Base-by-base conservation (phyloP, 2,329 filamentous ascomycete genomes). In the Claviceps capensis region DNA sequence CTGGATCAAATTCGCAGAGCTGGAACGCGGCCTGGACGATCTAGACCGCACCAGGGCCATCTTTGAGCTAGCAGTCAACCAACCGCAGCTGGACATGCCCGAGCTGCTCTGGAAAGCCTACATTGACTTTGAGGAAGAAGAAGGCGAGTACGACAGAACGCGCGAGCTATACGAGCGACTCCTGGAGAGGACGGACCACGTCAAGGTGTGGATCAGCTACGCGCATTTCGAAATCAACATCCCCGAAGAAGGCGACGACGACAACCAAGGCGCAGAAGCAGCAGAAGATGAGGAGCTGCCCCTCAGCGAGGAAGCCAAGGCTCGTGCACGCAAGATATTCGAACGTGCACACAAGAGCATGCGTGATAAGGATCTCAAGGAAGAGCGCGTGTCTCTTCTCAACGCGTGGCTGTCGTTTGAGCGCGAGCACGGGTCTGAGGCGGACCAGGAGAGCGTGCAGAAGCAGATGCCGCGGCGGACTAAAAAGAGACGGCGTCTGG, bases 171-270 rank as follows among this genome's bases (percentile, higher is more conserved):
- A 97, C 70, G 91, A 97, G 72, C 81, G 91, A 7, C 77, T 98
- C 13, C 77, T 98, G 44, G 76, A 88, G 62, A 96, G 94, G 81
- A 95, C 93, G n/a, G 85, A 93, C 63, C 93, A 98, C 64, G 89
- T 96, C 74, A 98, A 97, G 75, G 93, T 98, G 54, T 98, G 93
- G 93, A 95, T 93, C 68, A 91, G 87, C 67, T 98, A 91, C 70
- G 93, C 93, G n/a, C 87, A 94, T 67, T 97, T 98, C 63, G 93
- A 98, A 69, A 88, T 97, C 72, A 91, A 93, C 65, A 83, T 95
- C 0, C 88, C 89, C 45, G 89, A 95, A 53, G 78, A 81, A 50
- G 79, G 81, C 42, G 82, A 75, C 11, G 71, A 69, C 4, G 30
- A 34, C 1, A 34, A 34, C 30, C 30, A 11, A 34, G 30, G 30